Evolutionary conservation across 352 stramenopile genomes (phyloP).

Genomic region (Sclerospora graminicola): DNA sequence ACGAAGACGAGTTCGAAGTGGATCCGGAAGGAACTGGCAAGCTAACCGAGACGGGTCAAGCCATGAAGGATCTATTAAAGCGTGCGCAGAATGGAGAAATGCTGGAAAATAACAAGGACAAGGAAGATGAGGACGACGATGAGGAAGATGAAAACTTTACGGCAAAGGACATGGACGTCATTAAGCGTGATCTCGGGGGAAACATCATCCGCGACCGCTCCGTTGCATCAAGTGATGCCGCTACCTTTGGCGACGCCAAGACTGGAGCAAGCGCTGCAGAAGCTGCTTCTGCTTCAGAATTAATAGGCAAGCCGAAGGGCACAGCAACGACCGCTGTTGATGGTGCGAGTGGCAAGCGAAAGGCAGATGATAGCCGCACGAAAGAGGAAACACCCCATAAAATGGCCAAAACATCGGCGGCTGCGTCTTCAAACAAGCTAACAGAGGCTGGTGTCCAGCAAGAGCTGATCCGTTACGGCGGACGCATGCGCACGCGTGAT

Average conservation of each 20-base stretch:
- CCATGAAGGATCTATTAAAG: conserved; percentile 79
- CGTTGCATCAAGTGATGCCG: conserved; percentile 10
- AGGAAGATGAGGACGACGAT: conserved; percentile 51
- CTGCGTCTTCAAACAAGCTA: conserved; percentile 43
- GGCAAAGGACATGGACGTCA: conserved; percentile 75
- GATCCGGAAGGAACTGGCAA: conserved; percentile 60
- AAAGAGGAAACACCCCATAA: conserved; percentile 47
- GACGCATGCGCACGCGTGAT: conserved; percentile 70
- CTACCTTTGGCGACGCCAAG: conserved; percentile 20
- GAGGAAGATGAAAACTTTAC: conserved; percentile 60
- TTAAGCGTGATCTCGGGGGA: conserved; percentile 63
- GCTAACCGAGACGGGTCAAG: conserved; percentile 70
- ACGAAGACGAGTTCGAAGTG: conserved; percentile 69
- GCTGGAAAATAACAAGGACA: conserved; percentile 39
- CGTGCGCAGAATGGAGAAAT: conserved; percentile 70
- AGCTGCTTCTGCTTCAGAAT: conserved; percentile 12
- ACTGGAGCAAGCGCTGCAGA: conserved; percentile 12
- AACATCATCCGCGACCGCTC: conserved; percentile 70
- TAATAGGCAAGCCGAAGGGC: conserved; percentile 16
- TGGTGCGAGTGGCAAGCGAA: conserved; percentile 36
- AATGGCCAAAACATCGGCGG: conserved; percentile 19
- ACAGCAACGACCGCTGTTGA: conserved; percentile 6
- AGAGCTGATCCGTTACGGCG: conserved; percentile 73
- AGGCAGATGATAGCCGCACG: conserved; percentile 24
- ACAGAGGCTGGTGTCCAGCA: conserved; percentile 78